Evolutionary conservation across 2,329 filamentous ascomycete species (phyloP), one percentile per base, ranked within the genome.

Genomic region (Tolypocladium ophioglossoides): DNA sequence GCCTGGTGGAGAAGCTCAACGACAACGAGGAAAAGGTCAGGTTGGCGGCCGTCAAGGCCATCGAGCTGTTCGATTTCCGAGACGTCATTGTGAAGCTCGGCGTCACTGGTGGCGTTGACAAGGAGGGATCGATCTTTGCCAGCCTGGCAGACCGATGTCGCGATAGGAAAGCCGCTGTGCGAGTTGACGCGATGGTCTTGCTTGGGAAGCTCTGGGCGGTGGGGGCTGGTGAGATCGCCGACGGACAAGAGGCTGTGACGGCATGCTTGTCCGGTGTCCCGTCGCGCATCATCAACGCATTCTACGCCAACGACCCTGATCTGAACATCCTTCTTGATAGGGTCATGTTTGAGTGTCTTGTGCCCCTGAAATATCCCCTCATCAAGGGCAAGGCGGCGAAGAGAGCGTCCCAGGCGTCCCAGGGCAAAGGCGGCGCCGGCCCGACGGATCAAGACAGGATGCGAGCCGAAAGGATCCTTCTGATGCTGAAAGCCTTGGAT

Each of bases 131-230:
- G 0, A 79, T 96, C 30, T 78, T 99, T 18, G 83, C 80, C 53
- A 90, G 86, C 58, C 79, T 99, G 30, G 89, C 89, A 32, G 91
- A 96, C 65, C 83, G 94, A 59, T 90, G 89, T 60, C 90, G 91
- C 62, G 95, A 99, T 71, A 86, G 86, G 58, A 92, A 87, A 66
- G 82, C 85, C 16, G 76, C 82, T 44, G 89, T 99, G 12, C 87
- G 92, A 55, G 84, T 88, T 40, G 89, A 92, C 62, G 91, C 90
- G 27, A 95, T 96, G 82, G 86, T 84, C 51, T 77, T 95, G 10
- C 75, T 97, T 1, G 89, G 83, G 12, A 89, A 85, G 57, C 84
- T 97, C 32, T 99, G 94, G 94, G 91, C 89, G n/a, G 91, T 95
- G 20, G 92, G 89, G 14, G 83, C 86, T 20, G 89, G 90, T 20